Base-by-base conservation (phyloP, 768 basidiomycete species). In the Hericium rajendrae region DNA sequence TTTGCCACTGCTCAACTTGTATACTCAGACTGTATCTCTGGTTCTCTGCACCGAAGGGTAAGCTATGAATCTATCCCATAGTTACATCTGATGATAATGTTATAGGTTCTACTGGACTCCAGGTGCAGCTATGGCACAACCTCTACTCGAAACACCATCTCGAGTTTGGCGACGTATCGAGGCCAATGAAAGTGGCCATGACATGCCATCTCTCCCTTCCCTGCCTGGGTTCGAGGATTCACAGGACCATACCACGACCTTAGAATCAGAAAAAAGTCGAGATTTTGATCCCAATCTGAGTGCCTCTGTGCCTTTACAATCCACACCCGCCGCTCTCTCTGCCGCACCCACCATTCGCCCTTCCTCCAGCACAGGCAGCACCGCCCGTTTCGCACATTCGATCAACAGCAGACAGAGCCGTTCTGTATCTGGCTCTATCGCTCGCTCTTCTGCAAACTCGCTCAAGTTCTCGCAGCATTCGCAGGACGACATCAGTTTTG, bases 81-180 rank as follows among this genome's bases (percentile, higher is more conserved):
- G 18, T n/a, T 6, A 46, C 5, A 46, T n/a, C 20, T n/a, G n/a
- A n/a, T 11, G 41, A 18, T 11, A 9, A 20, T n/a, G 3, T 46
- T 11, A 43, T 43, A 43, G 41, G 41, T 6, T 43, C 13, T 43
- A 43, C 8, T 46, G 18, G 43, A n/a, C 43, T 9, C 8, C 43
- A n/a, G 9, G 20, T 18, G 43, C 16, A 18, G 43, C 16, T 46
- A 46, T n/a, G 16, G 20, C 20, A 20, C n/a, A n/a, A 46, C 56
- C 59, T 18, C 65, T 70, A 26, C 64, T 74, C 9, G 90, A 93
- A 70, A 93, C 90, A 15, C 90, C 90, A 0, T 92, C 91, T 24
- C 77, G 89, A 48, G 84, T 93, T 65, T 88, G 85, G 86, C 79
- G 90, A 28, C 80, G 91, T 49, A 91, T 93, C 53, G 82, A 92